Conservation (phyloP, 441 rosid genomes). For the Jatropha multifida region DNA sequence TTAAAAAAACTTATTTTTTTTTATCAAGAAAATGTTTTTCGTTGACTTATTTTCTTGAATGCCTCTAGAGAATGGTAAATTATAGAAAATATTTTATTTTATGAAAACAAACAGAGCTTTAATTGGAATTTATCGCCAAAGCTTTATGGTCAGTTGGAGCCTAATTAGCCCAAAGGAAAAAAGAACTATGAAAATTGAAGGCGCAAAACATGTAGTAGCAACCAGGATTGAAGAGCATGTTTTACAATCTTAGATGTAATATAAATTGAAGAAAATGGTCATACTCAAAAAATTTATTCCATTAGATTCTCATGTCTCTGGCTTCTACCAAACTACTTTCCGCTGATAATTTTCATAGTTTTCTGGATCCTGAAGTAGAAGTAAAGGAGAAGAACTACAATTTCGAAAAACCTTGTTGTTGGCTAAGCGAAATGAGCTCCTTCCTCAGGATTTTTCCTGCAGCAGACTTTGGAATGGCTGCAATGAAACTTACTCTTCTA, state of each 20-base stretch:
- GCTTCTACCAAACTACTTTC: background rate
- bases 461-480: conserved; percentile 58
- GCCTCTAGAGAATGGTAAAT: no score
- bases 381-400: conserved; percentile 22
- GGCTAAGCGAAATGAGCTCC: conserved; percentile 43
- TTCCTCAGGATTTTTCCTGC: conserved; percentile 69
- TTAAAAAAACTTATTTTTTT: no score
- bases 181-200: background rate
- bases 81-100: no score
- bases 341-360: background rate
- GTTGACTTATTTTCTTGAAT: no score
- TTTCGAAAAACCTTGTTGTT: conserved; percentile 32
- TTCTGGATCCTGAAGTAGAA: background rate
- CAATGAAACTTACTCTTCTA: conserved; percentile 49
- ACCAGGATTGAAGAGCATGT: no score
- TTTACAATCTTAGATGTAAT: background rate
- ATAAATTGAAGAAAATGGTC: no score
- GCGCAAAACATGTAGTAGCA: background rate
- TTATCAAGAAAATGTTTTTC: no score
- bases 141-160: no score
- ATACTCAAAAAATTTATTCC: background rate
- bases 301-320: background rate
- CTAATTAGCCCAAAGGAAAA: no score
- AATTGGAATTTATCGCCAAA: no score
- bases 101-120: no score